Base-by-base conservation (phyloP, 2,329 filamentous ascomycete species). In the Paraconiothyrium sp. region DNA sequence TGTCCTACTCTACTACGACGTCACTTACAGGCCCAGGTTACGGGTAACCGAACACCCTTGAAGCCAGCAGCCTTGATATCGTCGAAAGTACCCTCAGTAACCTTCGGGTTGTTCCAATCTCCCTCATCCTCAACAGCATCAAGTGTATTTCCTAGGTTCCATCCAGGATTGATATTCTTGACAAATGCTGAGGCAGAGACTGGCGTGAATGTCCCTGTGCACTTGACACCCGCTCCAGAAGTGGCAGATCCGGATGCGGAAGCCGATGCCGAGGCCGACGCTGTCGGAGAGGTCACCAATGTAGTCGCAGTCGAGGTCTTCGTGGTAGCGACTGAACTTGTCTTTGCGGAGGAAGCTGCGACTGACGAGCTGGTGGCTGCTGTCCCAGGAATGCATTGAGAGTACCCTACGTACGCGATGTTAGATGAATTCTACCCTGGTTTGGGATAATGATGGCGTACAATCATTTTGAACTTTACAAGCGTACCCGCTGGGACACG, bases 61-160 rank as follows among this genome's bases (percentile, higher is more conserved):
- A 87, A 89, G 0, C 86, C 86, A 1, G 83, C 79, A 1, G 78
- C 75, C 68, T 85, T 84, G 37, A 86, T 79, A 54, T 83, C 77
- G 47, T 84, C 79, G 59, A 89, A 86, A 0, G 85, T 87, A 1
- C 72, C 70, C 2, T 76, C 77, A 6, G 81, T 76, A 0, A 87
- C 85, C 0, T 83, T 80, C 0, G 82, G 78, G 59, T 88, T 88
- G 65, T 86, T 86, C 86, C 86, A 89, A 2, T 82, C 84, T 5
- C 84, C 85, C 70, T 89, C 87, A 52, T 82, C 78, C 5, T 85
- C 82, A 8, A 82, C 74, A 1, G 85, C 85, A 68, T 88, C 87
- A 34, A 89, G 80, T 0, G 85, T 87, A 59, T 89, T 89, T 10
- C 86, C 87, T 9, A 88, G 67, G 64, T 88, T 89, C 86, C 86